Evolutionary conservation across 1,284 basidiomycete genomes (phyloP), one percentile per base, ranked within the genome.

Genomic region (Lignosus rhinocerotis): DNA sequence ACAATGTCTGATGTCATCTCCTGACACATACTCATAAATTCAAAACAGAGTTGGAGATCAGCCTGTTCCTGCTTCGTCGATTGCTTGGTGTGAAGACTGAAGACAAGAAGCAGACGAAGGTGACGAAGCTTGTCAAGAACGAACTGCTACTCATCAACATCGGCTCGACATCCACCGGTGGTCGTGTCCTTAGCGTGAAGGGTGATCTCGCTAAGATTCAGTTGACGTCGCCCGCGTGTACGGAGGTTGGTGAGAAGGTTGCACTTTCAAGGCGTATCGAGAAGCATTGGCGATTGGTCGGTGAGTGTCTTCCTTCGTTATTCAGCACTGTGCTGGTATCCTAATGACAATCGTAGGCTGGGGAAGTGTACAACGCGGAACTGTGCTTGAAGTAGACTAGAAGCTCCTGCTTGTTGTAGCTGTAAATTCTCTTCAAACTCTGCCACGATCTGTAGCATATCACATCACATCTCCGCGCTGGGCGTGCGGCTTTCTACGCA

Each of bases 61-160:
- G 87, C 70, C 78, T 96, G 65, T 97, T 96, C 87, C 80, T 97
- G 47, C 88, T 97, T 47, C 92, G 97, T 63, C 87, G 97, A 64
- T 78, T 99, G 60, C 85, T 99, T n/a, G 96, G 96, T 76, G 97
- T 98, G 66, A 96, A 96, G 76, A 94, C 93, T 31, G 96, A 98
- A 75, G 96, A 98, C 78, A 96, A 96, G 80, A 98, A 98, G 76
- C 93, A 96, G 75, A 97, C 96, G 49, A 98, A 94, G 75, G 94
- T 96, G 31, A 82, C 92, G 54, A 98, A 98, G 76, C 83, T 98
- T 49, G 84, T 88, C 55, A 97, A 97, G 77, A 92, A 92, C 73
- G 96, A 99, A 77, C 85, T 98, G 3, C 79, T 99, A 17, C 84
- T 96, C 58, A 93, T 96, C 79, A 96, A 96, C 78, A 96, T 96